Evolutionary conservation across 192 early-diverging fungal genomes (phyloP).

Genomic region (Coemansia sp.): DNA sequence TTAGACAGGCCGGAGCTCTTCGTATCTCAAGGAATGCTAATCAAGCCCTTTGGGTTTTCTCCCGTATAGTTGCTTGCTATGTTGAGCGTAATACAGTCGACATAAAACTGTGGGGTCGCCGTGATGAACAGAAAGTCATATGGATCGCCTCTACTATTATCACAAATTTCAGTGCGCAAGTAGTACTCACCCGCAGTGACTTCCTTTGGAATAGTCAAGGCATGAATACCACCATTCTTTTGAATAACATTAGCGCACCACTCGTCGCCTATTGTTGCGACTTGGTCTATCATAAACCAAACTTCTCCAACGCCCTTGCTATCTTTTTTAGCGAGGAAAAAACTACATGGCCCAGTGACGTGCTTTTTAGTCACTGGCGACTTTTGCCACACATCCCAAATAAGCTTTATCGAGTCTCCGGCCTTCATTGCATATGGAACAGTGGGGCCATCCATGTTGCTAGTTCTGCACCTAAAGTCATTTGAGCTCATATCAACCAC

Average conservation of each 20-base stretch:
- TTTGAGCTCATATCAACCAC: not conserved
- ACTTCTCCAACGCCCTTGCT: not conserved
- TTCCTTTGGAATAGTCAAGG: not conserved
- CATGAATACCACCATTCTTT: not conserved
- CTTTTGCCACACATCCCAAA: slow-evolving; percentile 2
- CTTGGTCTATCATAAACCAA: slow-evolving; percentile 3
- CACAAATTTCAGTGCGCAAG: not conserved
- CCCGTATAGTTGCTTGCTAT: not conserved
- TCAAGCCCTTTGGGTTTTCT: not conserved
- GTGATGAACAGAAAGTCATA: not conserved
- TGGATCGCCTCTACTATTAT: not conserved
- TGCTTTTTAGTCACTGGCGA: not conserved
- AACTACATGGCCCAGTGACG: not conserved
- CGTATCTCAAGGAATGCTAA: not conserved
- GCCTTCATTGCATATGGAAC: not conserved
- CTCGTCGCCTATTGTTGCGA: not conserved
- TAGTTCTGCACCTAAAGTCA: not conserved
- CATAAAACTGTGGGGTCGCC: not conserved
- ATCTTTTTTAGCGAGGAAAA: not conserved
- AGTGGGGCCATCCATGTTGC: not conserved
- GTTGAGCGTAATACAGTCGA: not conserved
- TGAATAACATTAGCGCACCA: slow-evolving; percentile 1
- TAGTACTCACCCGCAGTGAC: not conserved
- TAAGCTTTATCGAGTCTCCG: not conserved
- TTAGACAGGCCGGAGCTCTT: not conserved